Base-by-base conservation (phyloP, 2,329 filamentous ascomycete species). In the Cadophora malorum region DNA sequence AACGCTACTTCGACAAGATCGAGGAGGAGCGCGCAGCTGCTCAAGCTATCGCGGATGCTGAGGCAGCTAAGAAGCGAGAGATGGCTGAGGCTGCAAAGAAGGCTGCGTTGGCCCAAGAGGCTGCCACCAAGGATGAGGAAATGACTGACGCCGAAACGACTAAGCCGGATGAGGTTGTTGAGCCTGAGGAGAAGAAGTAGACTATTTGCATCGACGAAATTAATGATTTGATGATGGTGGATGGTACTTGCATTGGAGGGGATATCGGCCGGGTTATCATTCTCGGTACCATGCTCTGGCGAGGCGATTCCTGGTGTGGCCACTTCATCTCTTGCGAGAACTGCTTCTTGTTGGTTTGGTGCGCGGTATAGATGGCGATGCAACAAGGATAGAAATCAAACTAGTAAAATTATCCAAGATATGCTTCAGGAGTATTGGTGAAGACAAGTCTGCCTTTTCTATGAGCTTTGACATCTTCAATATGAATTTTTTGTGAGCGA, bases 1-100 rank as follows among this genome's bases (percentile, higher is more conserved):
- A 97, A 84, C 92, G 95, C 74, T 93, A 97, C 86, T 94, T 95
- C 79, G 96, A 99, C 80, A 97, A 97, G 85, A 83, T 94, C 72
- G 93, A 97, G 81, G 88, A 90, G 69, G 93, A 97, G 82, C 91
- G 94, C 74, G 88, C 92, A 78, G 91, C 90, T 23, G 81, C 90
- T 52, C 88, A 93, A 78, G 93, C 95, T 87, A 81, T 81, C 89
- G 81, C 81, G n/a, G 80, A 80, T 35, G 79, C 79, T 4, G 77
- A 79, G 67, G 72, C 72, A 23, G 76, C 76, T 25, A 83, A 85
- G 70, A 85, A 86, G 61, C 86, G 78, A 90, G 81, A 81, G 23
- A 80, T 80, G 28, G 79, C 79, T 4, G 78, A 79, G 69, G 73
- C 73, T 23, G 76, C 76, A 23, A 83, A 85, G 70, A 85, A 86